Percentiles rank a stretch among this genome's conserved stretches.
These are phyloP conservation scores for Sporothrix globosa DNA, from an alignment of 2,329 filamentous ascomycete species.

Conservation along the genomic window DNA sequence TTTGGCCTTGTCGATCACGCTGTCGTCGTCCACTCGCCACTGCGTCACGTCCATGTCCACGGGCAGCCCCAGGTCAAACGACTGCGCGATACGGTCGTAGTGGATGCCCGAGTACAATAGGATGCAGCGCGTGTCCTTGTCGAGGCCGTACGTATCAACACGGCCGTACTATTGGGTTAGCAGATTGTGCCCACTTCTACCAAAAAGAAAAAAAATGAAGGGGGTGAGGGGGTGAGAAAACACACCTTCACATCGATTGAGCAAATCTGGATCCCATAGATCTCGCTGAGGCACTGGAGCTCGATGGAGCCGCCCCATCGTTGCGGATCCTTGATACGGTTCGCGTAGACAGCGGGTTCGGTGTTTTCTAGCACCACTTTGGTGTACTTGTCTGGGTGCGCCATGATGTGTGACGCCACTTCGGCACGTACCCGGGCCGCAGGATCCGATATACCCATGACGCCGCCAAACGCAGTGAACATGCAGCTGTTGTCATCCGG, in stretches of 20 bases:
- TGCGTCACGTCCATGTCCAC: slow-evolving; percentile 73
- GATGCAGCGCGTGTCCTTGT: slow-evolving; percentile 69
- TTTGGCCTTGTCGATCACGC: slow-evolving; percentile 70
- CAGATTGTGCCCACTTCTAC: neutral
- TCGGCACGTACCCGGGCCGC: slow-evolving; percentile 68
- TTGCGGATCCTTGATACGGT: slow-evolving; percentile 76
- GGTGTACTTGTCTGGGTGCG: slow-evolving; percentile 71
- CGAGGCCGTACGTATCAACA: slow-evolving; percentile 78
- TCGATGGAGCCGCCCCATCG: slow-evolving; percentile 94
- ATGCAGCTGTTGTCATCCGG: slow-evolving; percentile 95
- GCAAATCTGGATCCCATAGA: slow-evolving; percentile 84
- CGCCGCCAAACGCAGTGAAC: slow-evolving; percentile 84
- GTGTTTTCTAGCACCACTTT: slow-evolving; percentile 72
- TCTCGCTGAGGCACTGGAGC: slow-evolving; percentile 78
- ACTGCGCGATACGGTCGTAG: slow-evolving; percentile 86
- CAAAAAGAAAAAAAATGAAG: slow-evolving; percentile 17
- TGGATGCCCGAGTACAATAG: slow-evolving; percentile 91
- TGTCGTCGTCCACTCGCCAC: slow-evolving; percentile 60
- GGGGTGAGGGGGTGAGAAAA: neutral
- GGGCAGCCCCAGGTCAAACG: slow-evolving; percentile 60
- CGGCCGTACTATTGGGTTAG: slow-evolving; percentile 39
- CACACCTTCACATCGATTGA: slow-evolving; percentile 73
- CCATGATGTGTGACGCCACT: slow-evolving; percentile 77
- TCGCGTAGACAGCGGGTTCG: slow-evolving; percentile 73
- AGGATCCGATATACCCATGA: slow-evolving; percentile 63